Base-by-base conservation (phyloP, 208 protist genomes). In the Crithidia thermophila region DNA sequence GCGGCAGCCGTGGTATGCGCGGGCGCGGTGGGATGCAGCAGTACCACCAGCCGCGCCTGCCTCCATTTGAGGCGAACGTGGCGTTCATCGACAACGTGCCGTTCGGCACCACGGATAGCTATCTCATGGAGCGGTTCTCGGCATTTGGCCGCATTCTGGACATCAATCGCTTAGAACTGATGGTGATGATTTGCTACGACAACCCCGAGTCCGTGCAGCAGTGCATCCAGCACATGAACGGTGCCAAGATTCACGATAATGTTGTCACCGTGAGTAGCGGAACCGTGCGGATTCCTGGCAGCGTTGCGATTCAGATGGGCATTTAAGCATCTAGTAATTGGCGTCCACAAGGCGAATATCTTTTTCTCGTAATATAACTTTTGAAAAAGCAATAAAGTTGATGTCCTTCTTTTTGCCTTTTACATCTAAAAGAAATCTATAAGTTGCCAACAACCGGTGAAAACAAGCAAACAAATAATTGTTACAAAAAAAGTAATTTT, bases 211-310 rank as follows among this genome's bases (percentile, higher is more conserved):
- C 84, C 21, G 87, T 93, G 16, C 81, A 90, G 73, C 56, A 87
- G 52, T 91, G 85, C 57, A 91, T 96, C 66, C 87, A 94, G 62
- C 76, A 90, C 27, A 60, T 93, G 20, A 94, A 96, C 55, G 90
- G 90, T 33, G 80, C 76, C 21, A 81, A 74, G 42, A 67, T 93
- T 11, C 85, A 81, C 34, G 82, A 80, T 2, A 90, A 89, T 42
- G 60, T 84, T 9, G 81, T 96, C 30, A 87, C 87, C 21, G 87
- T 96, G 49, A 96, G 90, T 60, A 93, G 87, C 45, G 85, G 87
- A n/a, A 84, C 83, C 2, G 77, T 93, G 14, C 76, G 64, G n/a
- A 90, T 96, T 72, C 90, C 87, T 37, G 86, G 81, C 21, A 71
- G 71, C 47, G 60, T 87, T 31, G 90, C 85, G 10, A 31, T 74